phyloP scores from a whole-genome alignment of 2,329 filamentous ascomycete species.

The Zasmidium angulare region DNA sequence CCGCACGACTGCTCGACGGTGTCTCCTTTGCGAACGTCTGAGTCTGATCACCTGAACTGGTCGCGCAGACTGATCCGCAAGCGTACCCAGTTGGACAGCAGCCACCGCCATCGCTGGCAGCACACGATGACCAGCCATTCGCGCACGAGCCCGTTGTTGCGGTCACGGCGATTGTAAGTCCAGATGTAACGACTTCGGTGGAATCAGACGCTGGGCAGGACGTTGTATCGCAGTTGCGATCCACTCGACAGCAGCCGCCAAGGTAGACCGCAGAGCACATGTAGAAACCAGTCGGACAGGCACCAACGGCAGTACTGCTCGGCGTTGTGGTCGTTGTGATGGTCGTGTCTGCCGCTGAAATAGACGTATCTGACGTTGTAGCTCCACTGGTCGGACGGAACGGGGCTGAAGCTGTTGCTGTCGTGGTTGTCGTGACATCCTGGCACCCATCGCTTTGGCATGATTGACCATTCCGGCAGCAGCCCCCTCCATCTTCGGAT shows the following conservation, averaged over 20 bases:
- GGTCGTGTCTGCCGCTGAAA: conserved; percentile 16
- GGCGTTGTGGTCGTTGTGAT: conserved; percentile 40
- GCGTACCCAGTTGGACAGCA: conserved; percentile 79
- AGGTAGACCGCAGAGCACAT: conserved; percentile 78
- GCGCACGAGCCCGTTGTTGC: conserved; percentile 59
- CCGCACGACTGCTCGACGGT: conserved; percentile 38
- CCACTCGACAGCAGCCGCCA: conserved; percentile 85
- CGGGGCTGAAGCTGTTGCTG: conserved; percentile 40
- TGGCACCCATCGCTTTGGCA: conserved; percentile 42
- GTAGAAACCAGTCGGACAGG: conserved; percentile 89
- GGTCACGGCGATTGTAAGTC: conserved; percentile 60
- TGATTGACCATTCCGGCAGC: conserved; percentile 47
- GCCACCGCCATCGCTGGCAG: conserved; percentile 65
- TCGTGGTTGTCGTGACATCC: conserved; percentile 33
- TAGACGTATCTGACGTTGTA: conserved; percentile 15
- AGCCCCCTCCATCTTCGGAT: conserved; percentile 48
- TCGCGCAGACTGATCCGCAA: conserved; percentile 69
- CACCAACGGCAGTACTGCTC: conserved; percentile 28
- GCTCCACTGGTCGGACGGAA: conserved; percentile 42
- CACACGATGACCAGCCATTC: conserved; percentile 74
- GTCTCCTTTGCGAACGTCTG: conserved; percentile 46
- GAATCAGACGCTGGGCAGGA: conserved; percentile 67
- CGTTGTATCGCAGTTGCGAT: conserved; percentile 77
- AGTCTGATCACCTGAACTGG: conserved; percentile 53
- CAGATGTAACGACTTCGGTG: conserved; percentile 65